Evolutionary conservation across 2,329 filamentous ascomycete genomes (phyloP), one percentile per base, ranked within the genome.

Genomic region (Fusarium sp.): DNA sequence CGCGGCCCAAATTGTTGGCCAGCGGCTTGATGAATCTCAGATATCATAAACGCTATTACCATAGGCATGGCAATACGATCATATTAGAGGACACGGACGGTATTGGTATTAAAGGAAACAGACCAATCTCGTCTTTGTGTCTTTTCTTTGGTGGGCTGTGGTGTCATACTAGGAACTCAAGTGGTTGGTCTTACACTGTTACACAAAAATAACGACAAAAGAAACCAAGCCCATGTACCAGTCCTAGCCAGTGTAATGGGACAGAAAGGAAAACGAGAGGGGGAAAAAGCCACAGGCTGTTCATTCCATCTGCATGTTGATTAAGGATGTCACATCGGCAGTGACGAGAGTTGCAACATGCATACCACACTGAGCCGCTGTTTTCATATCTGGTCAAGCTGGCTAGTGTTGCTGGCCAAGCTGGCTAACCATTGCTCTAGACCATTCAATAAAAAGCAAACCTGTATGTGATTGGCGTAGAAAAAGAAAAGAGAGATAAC

Each of bases 321-420:
- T 38, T 38, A 56, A 60, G 50, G 41, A 50, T 70, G 55, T 32
- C 30, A 70, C 26, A 71, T 66, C 55, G 20, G 51, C 55, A 24
- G 39, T 61, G 62, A 65, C 42, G 51, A 74, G 47, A 74, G 36
- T 32, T 62, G 38, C 42, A 68, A 48, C 54, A 36, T 74, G 59
- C 67, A 74, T 62, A 45, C 51, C 51, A 42, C 39, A 42, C 39
- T 22, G 50, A 59, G 48, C 38, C 56, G 41, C 48, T 51, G 42
- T 50, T 48, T 28, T 57, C 45, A 50, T 61, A 22, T 65, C n/a
- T 72, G 26, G 62, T 39, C 34, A n/a, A 55, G 41, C 28, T 67
- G 24, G 57, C 32, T 22, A 58, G 50, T 50, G 56, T 36, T 45
- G 22, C 50, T 38, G 20, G 44, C 39, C 28, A 28, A 58, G 22